phyloP scores from a whole-genome alignment of 257 asterid species.

The Ilex aquifolium region DNA sequence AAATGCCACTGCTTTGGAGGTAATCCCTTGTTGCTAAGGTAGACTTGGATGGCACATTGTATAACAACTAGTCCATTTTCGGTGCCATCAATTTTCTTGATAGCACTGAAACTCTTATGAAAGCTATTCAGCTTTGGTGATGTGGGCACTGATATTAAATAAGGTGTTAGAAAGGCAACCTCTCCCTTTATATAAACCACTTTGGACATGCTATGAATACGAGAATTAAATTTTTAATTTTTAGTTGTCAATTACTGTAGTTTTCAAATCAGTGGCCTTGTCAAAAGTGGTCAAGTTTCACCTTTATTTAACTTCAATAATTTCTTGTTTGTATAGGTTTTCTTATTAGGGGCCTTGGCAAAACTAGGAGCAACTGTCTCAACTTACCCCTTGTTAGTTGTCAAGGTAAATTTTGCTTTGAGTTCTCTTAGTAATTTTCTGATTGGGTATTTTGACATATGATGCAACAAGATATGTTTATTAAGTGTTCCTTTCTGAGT shows the following conservation, averaged over 20 bases:
- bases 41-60: not conserved
- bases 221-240: not conserved
- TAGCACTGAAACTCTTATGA: not conserved
- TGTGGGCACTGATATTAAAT: not conserved
- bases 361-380: slow-evolving; percentile 88
- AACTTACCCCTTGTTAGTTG: slow-evolving; percentile 89
- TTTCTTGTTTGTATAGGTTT: slow-evolving; percentile 37
- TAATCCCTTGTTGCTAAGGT: slow-evolving; percentile 18
- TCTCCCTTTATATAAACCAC: no score
- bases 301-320: not conserved
- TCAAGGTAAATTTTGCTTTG: slow-evolving; percentile 43
- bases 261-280: not conserved
- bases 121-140: not conserved
- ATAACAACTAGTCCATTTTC: not conserved
- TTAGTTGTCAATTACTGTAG: not conserved
- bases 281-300: not conserved
- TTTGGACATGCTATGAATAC: no score
- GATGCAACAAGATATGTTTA: no score
- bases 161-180: not conserved
- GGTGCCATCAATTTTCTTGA: not conserved
- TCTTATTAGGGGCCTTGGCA: slow-evolving; percentile 77
- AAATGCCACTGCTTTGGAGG: slow-evolving; percentile 66
- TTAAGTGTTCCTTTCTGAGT: no score
- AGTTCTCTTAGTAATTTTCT: not conserved
- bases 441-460: not conserved